These are phyloP conservation scores for Calonectria leucothoes DNA, from an alignment of 2,329 filamentous ascomycete genomes.

Conservation along the genomic window DNA sequence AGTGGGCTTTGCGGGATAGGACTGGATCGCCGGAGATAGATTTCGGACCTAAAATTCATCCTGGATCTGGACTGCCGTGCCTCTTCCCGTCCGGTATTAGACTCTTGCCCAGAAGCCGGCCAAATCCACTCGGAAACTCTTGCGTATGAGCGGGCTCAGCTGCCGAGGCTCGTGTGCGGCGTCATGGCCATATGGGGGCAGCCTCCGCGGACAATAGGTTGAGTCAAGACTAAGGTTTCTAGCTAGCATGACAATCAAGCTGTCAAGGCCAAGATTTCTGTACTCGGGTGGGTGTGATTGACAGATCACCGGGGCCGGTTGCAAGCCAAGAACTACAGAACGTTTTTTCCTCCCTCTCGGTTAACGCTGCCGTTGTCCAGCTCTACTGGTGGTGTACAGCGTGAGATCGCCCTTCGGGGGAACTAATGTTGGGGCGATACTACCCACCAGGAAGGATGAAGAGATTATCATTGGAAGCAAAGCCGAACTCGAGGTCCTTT, in stretches of 20 bases:
- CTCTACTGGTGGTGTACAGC: background rate
- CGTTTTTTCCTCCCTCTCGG: background rate
- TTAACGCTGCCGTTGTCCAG: background rate
- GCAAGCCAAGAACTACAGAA: background rate
- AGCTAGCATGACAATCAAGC: background rate
- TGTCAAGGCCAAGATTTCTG: background rate
- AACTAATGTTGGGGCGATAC: constrained; percentile 7
- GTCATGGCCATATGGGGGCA: background rate
- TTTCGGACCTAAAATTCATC: background rate
- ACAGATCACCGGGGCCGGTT: background rate
- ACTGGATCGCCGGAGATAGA: constrained; percentile 2
- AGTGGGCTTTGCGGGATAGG: constrained; percentile 2
- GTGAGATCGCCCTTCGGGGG: background rate
- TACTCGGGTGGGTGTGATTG: background rate
- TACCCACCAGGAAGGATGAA: constrained; percentile 1
- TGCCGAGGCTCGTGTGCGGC: background rate
- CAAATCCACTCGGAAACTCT: background rate
- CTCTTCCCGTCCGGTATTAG: background rate
- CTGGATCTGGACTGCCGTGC: background rate
- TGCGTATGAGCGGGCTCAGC: background rate
- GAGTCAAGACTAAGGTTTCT: background rate
- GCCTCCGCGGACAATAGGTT: background rate
- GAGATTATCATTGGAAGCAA: background rate
- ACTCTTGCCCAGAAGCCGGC: background rate
- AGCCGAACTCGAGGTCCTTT: background rate